Base-by-base conservation (phyloP, 2,329 filamentous ascomycete genomes). In the Trichoderma citrinoviride region DNA sequence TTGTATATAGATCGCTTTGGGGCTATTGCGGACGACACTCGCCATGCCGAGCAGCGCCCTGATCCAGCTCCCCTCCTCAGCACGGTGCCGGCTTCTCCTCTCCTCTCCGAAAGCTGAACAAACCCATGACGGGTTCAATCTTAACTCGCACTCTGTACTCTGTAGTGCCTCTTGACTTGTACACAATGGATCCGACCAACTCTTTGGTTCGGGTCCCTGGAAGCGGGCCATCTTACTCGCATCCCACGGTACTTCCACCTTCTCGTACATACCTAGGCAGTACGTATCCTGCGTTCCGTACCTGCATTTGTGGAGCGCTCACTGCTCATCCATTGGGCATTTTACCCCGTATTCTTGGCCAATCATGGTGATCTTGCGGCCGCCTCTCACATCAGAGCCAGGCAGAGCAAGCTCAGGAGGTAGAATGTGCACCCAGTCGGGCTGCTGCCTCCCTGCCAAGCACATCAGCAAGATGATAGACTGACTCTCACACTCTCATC, bases 291-390 rank as follows among this genome's bases (percentile, higher is more conserved):
- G 60, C 50, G 40, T n/a, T 33, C 49, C n/a, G 61, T 64, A 64
- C 61, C 61, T 64, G 61, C 61, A 64, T 64, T 41, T 56, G 44
- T 63, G 60, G 60, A 63, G 44, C 53, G 12, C 33, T 47, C 29
- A 41, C 10, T 46, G 41, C 14, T 29, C 52, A 57, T n/a, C 17
- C 37, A 57, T 56, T 57, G 61, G 52, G 33, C 41, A 19, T 40
- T 50, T 12, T 43, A 19, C 57, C 21, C 53, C 53, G 44, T 33
- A 19, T 56, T 21, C 15, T 15, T 25, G 27, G 23, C 58, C 58
- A 61, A 61, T 53, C 25, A 44, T 19, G 15, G 25, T 6, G 2
- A 21, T 15, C 15, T n/a, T 29, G n/a, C 17, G 15, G 15, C 58
- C 8, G 27, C 7, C 37, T 46, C 6, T 33, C 41, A 27, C 6